Evolutionary conservation across 148 eudicot species (phyloP).

Genomic region (Camellia sinensis): DNA sequence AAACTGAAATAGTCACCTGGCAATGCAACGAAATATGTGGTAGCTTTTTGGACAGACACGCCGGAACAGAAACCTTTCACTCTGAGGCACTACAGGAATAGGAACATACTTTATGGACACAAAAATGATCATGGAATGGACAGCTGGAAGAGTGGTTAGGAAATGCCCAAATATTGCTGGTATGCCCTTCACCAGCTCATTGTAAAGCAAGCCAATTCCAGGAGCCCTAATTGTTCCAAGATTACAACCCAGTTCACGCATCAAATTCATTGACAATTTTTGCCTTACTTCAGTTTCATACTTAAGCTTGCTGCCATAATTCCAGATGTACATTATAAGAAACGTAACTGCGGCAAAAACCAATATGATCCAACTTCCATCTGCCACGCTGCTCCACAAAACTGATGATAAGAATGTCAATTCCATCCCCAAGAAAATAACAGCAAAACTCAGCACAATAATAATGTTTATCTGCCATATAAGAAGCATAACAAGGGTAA

Average conservation of each 20-base stretch:
- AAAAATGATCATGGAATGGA: conserved; percentile 95
- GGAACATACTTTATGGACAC: conserved; percentile 96
- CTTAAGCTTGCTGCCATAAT: conserved; percentile 90
- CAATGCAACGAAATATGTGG: conserved; percentile 96
- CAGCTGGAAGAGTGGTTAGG: conserved; percentile 87
- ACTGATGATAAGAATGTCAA: conserved; percentile 88
- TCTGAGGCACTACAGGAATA: conserved; percentile 82
- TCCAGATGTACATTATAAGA: conserved; percentile 86
- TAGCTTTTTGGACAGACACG: conserved; percentile 89
- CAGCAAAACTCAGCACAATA: conserved; percentile 60
- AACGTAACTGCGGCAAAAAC: conserved; percentile 73
- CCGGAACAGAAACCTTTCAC: conserved; percentile 89
- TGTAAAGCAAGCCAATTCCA: conserved; percentile 94
- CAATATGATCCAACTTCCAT: conserved; percentile 98
- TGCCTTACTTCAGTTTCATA: conserved; percentile 90
- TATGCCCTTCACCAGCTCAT: conserved; percentile 86
- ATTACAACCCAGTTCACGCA: conserved; percentile 82
- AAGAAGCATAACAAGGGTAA: conserved; percentile 93
- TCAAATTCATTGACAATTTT: conserved; percentile 84
- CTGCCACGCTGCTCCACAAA: conserved; percentile 64
- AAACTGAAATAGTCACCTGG: conserved; percentile 50
- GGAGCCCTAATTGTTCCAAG: conserved; percentile 97
- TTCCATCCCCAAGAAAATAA: conserved; percentile 83
- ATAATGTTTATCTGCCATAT: conserved; percentile 95
- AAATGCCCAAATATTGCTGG: conserved; percentile 98